phyloP scores from a whole-genome alignment of 768 basidiomycete genomes.

The Auricularia heimuer region DNA sequence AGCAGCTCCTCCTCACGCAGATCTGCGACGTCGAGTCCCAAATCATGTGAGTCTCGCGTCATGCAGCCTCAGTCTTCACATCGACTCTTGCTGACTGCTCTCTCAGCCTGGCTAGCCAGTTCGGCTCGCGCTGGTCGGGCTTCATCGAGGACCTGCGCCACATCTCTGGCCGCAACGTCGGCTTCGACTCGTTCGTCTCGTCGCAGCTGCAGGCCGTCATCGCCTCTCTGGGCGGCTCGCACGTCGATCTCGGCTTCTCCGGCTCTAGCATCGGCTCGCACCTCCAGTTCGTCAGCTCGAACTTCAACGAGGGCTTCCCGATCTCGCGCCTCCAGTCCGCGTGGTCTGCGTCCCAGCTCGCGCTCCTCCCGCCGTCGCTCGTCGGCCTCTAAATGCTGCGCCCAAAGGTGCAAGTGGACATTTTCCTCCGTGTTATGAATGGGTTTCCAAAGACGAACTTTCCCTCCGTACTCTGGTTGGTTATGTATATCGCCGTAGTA shows the following conservation, averaged over 20 bases:
- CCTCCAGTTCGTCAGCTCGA: background rate
- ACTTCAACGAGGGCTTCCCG: background rate
- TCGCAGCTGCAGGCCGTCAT: background rate
- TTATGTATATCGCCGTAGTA: too few relatives aligned
- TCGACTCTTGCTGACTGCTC: background rate
- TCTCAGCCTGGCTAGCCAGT: background rate
- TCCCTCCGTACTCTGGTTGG: too few relatives aligned
- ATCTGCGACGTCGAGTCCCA: background rate
- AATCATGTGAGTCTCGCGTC: background rate
- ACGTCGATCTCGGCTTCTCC: background rate
- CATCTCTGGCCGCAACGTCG: background rate
- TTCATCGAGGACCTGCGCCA: background rate
- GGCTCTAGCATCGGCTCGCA: background rate
- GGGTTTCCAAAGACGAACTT: too few relatives aligned
- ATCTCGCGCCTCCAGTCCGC: background rate
- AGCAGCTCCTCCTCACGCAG: background rate
- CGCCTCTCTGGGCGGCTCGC: background rate
- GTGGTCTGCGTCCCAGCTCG: background rate
- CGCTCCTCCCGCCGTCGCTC: background rate
- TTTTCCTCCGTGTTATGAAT: too few relatives aligned
- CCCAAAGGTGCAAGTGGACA: too few relatives aligned
- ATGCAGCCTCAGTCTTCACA: background rate
- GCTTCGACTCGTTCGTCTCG: background rate
- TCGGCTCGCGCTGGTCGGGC: background rate
- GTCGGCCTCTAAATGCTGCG: background rate